A percentile compares a stretch with the other conserved stretches of the same genome.
Evolutionary conservation across 2,329 filamentous ascomycete species (phyloP).

Genomic region (Pseudopyricularia javanii): DNA sequence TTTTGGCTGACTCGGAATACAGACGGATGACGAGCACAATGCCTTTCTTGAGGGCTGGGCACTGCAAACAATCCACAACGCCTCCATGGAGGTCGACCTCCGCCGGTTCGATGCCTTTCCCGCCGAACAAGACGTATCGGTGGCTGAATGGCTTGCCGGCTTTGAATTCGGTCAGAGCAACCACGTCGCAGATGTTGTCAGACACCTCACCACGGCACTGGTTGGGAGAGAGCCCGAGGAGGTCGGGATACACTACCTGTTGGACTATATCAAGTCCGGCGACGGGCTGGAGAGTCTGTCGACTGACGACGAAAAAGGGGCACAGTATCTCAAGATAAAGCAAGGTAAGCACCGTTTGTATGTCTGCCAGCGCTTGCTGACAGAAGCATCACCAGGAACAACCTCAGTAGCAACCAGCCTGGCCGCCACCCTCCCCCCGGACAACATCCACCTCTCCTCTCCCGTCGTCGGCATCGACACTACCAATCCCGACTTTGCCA

Average conservation of each 20-base stretch:
- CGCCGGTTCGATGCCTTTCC: neutral
- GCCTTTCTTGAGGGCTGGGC: neutral
- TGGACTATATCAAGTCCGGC: neutral
- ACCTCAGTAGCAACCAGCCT: neutral
- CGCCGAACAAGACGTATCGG: neutral
- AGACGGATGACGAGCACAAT: neutral
- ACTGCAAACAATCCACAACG: neutral
- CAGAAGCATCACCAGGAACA: neutral
- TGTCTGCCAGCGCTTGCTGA: neutral
- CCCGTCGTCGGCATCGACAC: constrained; percentile 16
- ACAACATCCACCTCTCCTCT: constrained; percentile 10
- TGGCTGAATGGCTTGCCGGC: neutral
- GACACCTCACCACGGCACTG: neutral
- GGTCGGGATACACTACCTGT: neutral
- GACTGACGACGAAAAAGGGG: neutral
- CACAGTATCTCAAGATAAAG: neutral
- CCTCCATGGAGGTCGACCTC: neutral
- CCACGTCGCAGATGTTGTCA: neutral
- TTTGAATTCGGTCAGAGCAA: neutral
- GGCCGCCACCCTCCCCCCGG: neutral
- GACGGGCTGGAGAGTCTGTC: neutral
- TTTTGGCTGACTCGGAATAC: neutral
- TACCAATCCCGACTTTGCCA: constrained; percentile 11
- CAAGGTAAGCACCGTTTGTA: neutral
- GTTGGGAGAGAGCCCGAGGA: neutral